Evolutionary conservation across 148 eudicot species (phyloP).

Genomic region (Cornus suecica): DNA sequence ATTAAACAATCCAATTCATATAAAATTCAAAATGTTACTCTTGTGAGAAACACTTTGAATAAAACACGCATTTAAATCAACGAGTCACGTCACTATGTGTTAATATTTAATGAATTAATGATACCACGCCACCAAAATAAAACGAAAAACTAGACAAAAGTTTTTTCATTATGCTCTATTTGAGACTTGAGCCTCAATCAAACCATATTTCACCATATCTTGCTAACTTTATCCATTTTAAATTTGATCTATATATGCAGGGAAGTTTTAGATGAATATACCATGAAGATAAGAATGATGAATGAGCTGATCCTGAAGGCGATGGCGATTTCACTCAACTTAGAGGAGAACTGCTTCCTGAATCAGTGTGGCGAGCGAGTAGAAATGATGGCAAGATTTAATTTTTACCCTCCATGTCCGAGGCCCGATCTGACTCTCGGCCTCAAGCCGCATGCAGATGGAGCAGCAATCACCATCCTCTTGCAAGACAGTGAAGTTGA

Average conservation of each 20-base stretch:
- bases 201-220: too few relatives aligned
- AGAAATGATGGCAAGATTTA: conserved; percentile 23
- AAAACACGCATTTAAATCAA: too few relatives aligned
- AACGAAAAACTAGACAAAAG: too few relatives aligned
- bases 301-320: conserved; percentile 27
- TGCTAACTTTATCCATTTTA: too few relatives aligned
- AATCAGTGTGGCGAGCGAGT: conserved; percentile 26
- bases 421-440: conserved; percentile 32
- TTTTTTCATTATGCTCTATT: too few relatives aligned
- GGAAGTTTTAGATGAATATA: conserved; percentile 23
- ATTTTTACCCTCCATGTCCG: conserved; percentile 35
- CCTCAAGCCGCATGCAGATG: conserved; percentile 33
- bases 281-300: conserved; percentile 8
- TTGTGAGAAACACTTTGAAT: too few relatives aligned
- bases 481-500: conserved; percentile 33
- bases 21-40: too few relatives aligned
- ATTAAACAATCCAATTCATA: too few relatives aligned
- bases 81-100: too few relatives aligned
- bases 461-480: conserved; percentile 28
- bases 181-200: too few relatives aligned
- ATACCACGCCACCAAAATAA: too few relatives aligned
- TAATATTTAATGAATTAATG: too few relatives aligned
- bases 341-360: conserved; percentile 30
- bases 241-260: conserved; percentile 15
- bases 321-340: conserved; percentile 31